Conservation (phyloP, 345 rosid genomes). For the Melaleuca alternifolia region DNA sequence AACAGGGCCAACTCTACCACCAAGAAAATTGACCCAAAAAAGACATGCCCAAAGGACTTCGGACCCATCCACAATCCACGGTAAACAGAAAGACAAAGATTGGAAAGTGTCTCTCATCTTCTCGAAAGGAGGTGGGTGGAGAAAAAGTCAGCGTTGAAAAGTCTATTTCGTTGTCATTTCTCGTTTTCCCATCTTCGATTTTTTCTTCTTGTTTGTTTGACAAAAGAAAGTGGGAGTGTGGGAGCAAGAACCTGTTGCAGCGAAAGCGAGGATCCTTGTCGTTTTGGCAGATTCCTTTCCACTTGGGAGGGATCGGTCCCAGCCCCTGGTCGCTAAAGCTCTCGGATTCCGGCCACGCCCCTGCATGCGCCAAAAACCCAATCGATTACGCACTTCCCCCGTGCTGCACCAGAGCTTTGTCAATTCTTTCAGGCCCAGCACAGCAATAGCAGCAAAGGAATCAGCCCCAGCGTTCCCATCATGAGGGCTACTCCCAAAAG, state of each 20-base stretch:
- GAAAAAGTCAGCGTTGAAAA: neutral
- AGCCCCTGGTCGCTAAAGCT: constrained; percentile 71
- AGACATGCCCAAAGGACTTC: neutral
- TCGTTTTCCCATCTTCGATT: neutral
- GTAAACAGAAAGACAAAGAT: neutral
- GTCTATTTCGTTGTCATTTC: no score
- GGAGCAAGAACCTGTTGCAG: constrained; percentile 53
- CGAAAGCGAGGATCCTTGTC: constrained; percentile 32
- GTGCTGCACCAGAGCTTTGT: neutral
- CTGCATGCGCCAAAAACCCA: constrained; percentile 13
- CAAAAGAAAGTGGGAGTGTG: neutral
- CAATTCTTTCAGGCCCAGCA: neutral
- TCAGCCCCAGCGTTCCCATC: neutral
- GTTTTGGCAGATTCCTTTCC: constrained; percentile 80
- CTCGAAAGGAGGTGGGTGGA: neutral
- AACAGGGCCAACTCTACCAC: neutral
- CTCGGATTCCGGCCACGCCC: constrained; percentile 92
- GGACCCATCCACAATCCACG: neutral
- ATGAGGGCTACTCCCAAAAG: neutral
- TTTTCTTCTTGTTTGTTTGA: neutral
- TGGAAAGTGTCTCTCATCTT: neutral
- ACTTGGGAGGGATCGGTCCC: constrained; percentile 81
- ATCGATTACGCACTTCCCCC: neutral
- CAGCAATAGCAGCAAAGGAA: neutral
- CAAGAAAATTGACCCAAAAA: neutral